Conservation (phyloP, 164 flowering plant genomes). For the Umbellularia californica region DNA sequence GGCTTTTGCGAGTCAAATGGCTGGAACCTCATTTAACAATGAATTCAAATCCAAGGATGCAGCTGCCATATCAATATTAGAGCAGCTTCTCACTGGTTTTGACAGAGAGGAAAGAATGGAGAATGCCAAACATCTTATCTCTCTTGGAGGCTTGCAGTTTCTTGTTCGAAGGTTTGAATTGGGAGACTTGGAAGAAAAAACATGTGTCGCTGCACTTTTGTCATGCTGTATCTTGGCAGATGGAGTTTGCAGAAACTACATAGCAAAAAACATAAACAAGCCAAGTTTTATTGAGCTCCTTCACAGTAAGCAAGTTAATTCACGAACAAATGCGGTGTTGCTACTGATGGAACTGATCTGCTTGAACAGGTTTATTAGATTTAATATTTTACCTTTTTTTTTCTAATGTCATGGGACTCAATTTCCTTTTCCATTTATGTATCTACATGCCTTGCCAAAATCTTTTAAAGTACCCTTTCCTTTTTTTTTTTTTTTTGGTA, state of each 20-base stretch:
- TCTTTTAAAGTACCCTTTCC: background rate
- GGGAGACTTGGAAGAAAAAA: slow-evolving; percentile 48
- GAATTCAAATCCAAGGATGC: slow-evolving; percentile 28
- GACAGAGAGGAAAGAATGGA: slow-evolving; percentile 33
- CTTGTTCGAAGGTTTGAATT: slow-evolving; percentile 43
- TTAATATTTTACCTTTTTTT: background rate
- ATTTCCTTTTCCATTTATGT: background rate
- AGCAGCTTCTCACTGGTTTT: slow-evolving; percentile 46
- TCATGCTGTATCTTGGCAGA: slow-evolving; percentile 52
- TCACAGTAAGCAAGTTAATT: slow-evolving; percentile 37
- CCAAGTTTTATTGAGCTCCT: slow-evolving; percentile 46
- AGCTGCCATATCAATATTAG: slow-evolving; percentile 32
- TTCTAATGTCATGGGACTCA: background rate
- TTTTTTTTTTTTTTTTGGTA: background rate
- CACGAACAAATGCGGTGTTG: slow-evolving; percentile 37
- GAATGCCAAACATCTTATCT: slow-evolving; percentile 43
- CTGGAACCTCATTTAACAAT: slow-evolving; percentile 17
- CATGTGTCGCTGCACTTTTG: slow-evolving; percentile 36
- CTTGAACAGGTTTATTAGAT: slow-evolving; percentile 46
- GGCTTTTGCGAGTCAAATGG: slow-evolving; percentile 30
- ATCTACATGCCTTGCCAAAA: background rate
- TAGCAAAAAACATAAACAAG: slow-evolving; percentile 41
- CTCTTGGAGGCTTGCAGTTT: slow-evolving; percentile 59
- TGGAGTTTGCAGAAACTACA: slow-evolving; percentile 42
- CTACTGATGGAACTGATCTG: slow-evolving; percentile 55